Conservation (phyloP, 192 early-diverging fungal species). For the Pilaira anomala region DNA sequence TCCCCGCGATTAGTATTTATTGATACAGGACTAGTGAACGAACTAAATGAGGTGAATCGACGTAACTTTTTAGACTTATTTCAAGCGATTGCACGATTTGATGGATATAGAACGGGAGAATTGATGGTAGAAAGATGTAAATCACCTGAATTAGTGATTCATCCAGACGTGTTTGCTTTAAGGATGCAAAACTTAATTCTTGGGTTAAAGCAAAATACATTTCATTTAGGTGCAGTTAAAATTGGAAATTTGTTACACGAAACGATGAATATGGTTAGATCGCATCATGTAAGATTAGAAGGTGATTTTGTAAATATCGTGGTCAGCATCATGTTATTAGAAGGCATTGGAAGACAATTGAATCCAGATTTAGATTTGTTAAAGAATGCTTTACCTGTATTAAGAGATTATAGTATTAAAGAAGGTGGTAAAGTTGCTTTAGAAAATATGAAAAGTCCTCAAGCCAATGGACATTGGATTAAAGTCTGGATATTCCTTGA, state of each 20-base stretch:
- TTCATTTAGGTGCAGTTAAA: constrained; percentile 77
- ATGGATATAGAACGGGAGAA: constrained; percentile 75
- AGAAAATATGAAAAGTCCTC: constrained; percentile 41
- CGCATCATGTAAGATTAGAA: constrained; percentile 89
- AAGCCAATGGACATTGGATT: constrained; percentile 46
- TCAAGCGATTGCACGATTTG: constrained; percentile 79
- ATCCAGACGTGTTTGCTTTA: constrained; percentile 74
- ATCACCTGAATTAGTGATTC: constrained; percentile 64
- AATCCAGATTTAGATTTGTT: constrained; percentile 91
- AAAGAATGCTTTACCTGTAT: constrained; percentile 71
- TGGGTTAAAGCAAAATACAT: constrained; percentile 62
- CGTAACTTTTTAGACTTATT: constrained; percentile 92
- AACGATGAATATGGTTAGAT: constrained; percentile 85
- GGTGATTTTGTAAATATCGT: constrained; percentile 94
- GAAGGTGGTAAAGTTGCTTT: constrained; percentile 45
- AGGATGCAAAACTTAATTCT: constrained; percentile 80
- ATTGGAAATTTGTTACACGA: constrained; percentile 77
- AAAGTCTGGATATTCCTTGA: constrained; percentile 64
- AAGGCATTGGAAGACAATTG: constrained; percentile 89
- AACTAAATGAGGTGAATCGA: constrained; percentile 68
- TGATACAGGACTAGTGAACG: constrained; percentile 88
- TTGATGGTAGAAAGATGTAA: constrained; percentile 88
- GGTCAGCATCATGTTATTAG: constrained; percentile 87
- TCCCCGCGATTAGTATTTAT: constrained; percentile 77
- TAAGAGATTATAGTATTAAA: constrained; percentile 57